These are phyloP conservation scores for barrel medic (Medicago truncatula) DNA, from an alignment of 306 rosid species.

Conservation along the genomic window MtrunA17r5.0-ANR NC_053049.1:12983501-12984000, in stretches of 20 bases:
- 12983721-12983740: no score
- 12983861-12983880: not conserved
- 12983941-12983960: not conserved
- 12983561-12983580: no score
- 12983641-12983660: not conserved
- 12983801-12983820: no score
- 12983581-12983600: no score
- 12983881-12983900: slow-evolving; percentile 1
- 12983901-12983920: not conserved
- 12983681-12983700: not conserved
- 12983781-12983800: no score
- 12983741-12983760: no score
- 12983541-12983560: no score
- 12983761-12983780: no score
- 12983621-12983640: not conserved
- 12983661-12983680: not conserved
- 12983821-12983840: no score
- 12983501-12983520: no score
- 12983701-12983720: not conserved
- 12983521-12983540: no score
- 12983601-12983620: not conserved
- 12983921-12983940: not conserved
- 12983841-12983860: no score
- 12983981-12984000: not conserved
- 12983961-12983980: not conserved